These are phyloP conservation scores for Cyamopsis tetragonoloba DNA, from an alignment of 306 rosid genomes.

Conservation along the genomic window DNA sequence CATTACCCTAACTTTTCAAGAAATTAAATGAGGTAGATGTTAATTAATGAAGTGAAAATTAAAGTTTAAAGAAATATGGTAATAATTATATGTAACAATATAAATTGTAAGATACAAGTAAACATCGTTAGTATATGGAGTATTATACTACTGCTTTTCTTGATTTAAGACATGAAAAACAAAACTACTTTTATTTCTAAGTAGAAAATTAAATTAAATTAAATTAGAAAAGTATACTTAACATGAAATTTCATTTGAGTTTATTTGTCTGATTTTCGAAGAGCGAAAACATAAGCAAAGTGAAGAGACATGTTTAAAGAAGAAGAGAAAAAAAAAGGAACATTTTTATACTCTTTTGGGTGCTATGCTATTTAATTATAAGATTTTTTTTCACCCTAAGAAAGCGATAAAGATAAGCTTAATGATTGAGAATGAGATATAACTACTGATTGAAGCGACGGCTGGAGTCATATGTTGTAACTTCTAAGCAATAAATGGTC, in stretches of 20 bases:
- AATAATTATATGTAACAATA: too few species aligned
- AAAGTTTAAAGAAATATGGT: not conserved
- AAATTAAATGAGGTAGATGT: too few species aligned
- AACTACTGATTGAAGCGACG: constrained; percentile 12
- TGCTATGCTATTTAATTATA: too few species aligned
- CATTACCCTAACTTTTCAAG: too few species aligned
- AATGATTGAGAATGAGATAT: not conserved
- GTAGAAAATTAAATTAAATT: not conserved
- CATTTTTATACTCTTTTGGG: not conserved
- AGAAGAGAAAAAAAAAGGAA: not conserved
- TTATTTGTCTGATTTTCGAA: too few species aligned
- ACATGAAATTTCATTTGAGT: too few species aligned
- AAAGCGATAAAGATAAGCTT: not conserved
- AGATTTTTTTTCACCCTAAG: too few species aligned
- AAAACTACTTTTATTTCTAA: too few species aligned
- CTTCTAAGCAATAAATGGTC: not conserved
- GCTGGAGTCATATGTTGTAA: not conserved
- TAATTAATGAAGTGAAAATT: not conserved
- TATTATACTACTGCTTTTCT: too few species aligned
- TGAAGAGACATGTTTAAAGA: not conserved
- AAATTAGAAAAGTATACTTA: not conserved
- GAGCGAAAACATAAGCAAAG: too few species aligned
- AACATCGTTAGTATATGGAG: not conserved
- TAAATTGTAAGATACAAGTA: not conserved
- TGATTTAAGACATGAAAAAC: too few species aligned